Evolutionary conservation across 1,139 yeast species (phyloP).

Genomic region (Hansenula sp.): DNA sequence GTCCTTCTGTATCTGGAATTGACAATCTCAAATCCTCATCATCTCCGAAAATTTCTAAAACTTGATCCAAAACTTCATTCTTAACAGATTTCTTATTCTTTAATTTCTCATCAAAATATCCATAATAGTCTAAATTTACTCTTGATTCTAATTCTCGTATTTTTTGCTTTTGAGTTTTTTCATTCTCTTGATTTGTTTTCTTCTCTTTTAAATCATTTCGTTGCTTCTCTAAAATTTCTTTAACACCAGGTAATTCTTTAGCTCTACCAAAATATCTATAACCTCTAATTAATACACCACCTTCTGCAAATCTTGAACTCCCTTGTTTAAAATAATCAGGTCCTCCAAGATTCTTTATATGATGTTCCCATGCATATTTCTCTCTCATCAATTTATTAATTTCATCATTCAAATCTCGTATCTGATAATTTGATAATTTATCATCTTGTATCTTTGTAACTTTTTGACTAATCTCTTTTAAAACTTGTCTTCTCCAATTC

Average conservation of each 20-base stretch:
- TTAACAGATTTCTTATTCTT: conserved; percentile 25
- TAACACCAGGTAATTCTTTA: conserved; percentile 72
- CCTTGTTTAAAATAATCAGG: conserved; percentile 45
- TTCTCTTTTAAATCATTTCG: conserved; percentile 25
- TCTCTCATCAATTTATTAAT: conserved; percentile 67
- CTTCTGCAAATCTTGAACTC: conserved; percentile 17
- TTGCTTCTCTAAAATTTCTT: conserved; percentile 40
- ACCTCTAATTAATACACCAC: conserved; percentile 16
- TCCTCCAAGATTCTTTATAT: conserved; percentile 64
- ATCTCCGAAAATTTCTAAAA: conserved; percentile 9
- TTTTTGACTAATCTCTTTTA: conserved; percentile 59
- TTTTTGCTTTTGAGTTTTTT: conserved; percentile 16
- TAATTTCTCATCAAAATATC: conserved; percentile 36
- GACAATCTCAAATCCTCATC: conserved; percentile 5
- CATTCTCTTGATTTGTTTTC: conserved; percentile 19
- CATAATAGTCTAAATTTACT: conserved; percentile 41
- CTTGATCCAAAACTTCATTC: conserved; percentile 16
- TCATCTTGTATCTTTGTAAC: conserved; percentile 64
- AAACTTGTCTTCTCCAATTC: conserved; percentile 63
- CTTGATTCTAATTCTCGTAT: conserved; percentile 19
- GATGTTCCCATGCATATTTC: conserved; percentile 73
- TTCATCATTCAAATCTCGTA: conserved; percentile 74
- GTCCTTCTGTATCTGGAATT: neutral
- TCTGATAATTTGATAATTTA: conserved; percentile 51
- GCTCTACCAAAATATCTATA: conserved; percentile 79